Evolutionary conservation across 768 basidiomycete species (phyloP).

Genomic region (Pleurotus tuoliensis): DNA sequence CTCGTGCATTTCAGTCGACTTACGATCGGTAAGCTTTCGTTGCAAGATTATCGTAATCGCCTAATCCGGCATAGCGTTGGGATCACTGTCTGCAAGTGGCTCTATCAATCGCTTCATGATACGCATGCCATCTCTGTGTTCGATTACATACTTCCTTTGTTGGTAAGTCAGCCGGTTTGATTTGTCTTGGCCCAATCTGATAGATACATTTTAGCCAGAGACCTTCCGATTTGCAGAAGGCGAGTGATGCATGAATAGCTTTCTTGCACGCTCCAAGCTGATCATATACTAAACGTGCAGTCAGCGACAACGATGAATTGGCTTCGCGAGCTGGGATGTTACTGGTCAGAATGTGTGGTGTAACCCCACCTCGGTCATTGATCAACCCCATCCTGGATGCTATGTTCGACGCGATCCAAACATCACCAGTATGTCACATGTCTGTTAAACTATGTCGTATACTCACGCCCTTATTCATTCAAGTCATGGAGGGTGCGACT

Average conservation of each 20-base stretch:
- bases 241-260: constrained; percentile 18
- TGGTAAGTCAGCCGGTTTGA: constrained; percentile 43
- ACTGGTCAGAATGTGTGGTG: constrained; percentile 81
- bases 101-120: constrained; percentile 72
- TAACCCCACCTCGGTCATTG: constrained; percentile 69
- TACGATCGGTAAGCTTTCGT: constrained; percentile 61
- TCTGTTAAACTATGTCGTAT: background rate
- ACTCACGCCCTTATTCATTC: background rate
- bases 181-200: background rate
- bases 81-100: constrained; percentile 70
- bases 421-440: constrained; percentile 50
- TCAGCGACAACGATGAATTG: constrained; percentile 74
- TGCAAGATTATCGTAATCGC: constrained; percentile 2
- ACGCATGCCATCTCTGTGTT: constrained; percentile 72
- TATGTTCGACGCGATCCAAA: constrained; percentile 74
- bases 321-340: constrained; percentile 60
- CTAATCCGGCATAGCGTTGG: constrained; percentile 42
- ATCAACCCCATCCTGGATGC: constrained; percentile 65
- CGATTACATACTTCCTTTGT: constrained; percentile 77
- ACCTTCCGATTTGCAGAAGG: constrained; percentile 73
- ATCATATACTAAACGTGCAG: constrained; percentile 24
- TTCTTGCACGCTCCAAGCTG: no score
- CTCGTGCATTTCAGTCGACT: constrained; percentile 78
- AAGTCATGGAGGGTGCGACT: constrained; percentile 88
- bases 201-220: constrained; percentile 48